Evolutionary conservation across 225 moss, liverwort and hornwort species (phyloP), one percentile per base, ranked within the genome.

Genomic region (Marchantia paleacea): DNA sequence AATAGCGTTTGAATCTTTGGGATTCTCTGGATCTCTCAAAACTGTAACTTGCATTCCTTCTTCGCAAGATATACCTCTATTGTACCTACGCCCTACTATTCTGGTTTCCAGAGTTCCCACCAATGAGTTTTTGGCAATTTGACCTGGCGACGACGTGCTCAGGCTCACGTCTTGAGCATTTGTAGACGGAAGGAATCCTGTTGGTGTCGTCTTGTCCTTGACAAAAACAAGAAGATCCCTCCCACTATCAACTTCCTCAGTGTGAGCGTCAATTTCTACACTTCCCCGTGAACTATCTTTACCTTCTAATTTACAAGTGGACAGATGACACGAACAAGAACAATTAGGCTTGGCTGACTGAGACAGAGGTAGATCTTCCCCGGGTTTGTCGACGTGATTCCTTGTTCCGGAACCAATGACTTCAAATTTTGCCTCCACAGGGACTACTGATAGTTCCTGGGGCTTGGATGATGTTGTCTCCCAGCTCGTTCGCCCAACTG

Each of bases 21-120:
- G 85, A 69, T 99, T 99, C 73, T 88, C 85, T 64, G 90, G 88
- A 75, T 99, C 92, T 75, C 95, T 91, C 51, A 85, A 66, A 24
- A 95, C 69, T 70, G 81, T 78, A 63, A 99, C 86, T 67, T 88
- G 73, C 95, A 92, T 92, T 60, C 93, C 92, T 77, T 88, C 82
- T 80, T 88, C 86, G 81, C 89, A 91, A 55, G 80, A 47, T 57
- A 83, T 79, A 75, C 84, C 87, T 85, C 83, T 54, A 73, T 85
- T 86, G 73, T 85, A 95, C 68, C 91, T 93, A 75, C 95, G 91
- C 47, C 99, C 95, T 62, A 95, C 94, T 81, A 99, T 99, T 76
- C 53, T 77, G 49, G 95, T 95, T 39, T 85, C 83, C 61, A 95
- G 73, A 28, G 81, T 79, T 75, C 86, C 93, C 50, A 91, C 26